These are phyloP conservation scores for Fusarium staphyleae DNA, from an alignment of 2,329 filamentous ascomycete genomes.

Conservation along the genomic window DNA sequence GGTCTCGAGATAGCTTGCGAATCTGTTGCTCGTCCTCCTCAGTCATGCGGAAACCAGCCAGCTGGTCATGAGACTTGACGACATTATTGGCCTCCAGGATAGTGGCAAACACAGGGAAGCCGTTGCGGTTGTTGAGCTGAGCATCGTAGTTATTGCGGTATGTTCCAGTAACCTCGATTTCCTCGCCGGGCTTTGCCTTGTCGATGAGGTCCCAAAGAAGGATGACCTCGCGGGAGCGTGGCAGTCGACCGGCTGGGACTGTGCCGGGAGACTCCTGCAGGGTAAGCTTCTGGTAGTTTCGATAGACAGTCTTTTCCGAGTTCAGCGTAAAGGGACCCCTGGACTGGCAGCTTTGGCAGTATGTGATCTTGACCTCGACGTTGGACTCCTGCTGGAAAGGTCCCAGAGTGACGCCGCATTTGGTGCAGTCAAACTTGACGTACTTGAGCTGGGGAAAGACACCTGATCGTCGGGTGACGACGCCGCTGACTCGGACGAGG, in stretches of 20 bases:
- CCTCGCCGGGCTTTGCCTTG: conserved; percentile 94
- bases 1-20: conserved; percentile 84
- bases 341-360: conserved; percentile 95
- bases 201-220: conserved; percentile 97
- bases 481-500: conserved; percentile 90
- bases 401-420: conserved; percentile 89
- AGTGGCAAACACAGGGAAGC: conserved; percentile 97
- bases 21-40: conserved; percentile 95
- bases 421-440: conserved; percentile 96
- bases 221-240: conserved; percentile 91
- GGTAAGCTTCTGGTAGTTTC: conserved; percentile 98
- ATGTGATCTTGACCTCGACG: conserved; percentile 93
- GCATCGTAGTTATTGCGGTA: conserved; percentile 99
- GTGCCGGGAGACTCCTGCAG: conserved; percentile 97
- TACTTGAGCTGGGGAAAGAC: conserved; percentile 99
- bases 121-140: conserved; percentile 97
- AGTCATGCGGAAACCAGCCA: conserved; percentile 93
- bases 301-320: conserved; percentile 96
- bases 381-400: conserved; percentile 98
- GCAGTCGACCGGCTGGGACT: conserved; percentile 92
- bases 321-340: conserved; percentile 94
- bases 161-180: conserved; percentile 95
- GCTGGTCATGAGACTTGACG: conserved; percentile 95
- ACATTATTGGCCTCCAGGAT: conserved; percentile 98
- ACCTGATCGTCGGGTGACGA: conserved; percentile 91